Evolutionary conservation across 2,329 filamentous ascomycete genomes (phyloP), one percentile per base, ranked within the genome.

Genomic region (Penicillium verrucosum): DNA sequence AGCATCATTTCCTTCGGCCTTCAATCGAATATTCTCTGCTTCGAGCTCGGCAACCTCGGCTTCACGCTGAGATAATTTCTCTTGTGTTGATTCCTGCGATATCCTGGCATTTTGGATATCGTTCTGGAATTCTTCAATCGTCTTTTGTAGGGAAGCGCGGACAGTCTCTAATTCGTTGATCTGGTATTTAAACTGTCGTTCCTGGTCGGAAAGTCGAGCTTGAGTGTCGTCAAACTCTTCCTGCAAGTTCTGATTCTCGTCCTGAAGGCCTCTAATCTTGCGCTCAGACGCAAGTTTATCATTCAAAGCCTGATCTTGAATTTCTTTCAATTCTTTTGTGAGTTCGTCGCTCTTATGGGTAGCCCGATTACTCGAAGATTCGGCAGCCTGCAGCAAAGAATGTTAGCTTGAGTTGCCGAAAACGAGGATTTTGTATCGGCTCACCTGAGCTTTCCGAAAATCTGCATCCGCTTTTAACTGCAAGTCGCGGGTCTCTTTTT

Each of bases 191-290:
- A 74, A 84, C 49, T 92, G 87, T 48, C 92, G 82, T 55, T 88
- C 82, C 61, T 85, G 84, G 62, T 85, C 85, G 18, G 89, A 81
- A 0, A 90, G 81, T 16, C 87, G 88, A 52, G 92, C 89, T 58
- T 90, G 86, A 57, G 85, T 87, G 64, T 97, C 93, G 57, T 94
- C 89, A 1, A 91, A 77, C 66, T 96, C 90, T 71, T 97, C 93
- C 66, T 89, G 85, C 11, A 94, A 70, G 11, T 86, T 75, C 30
- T 87, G 83, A n/a, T 85, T 86, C 65, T 91, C 86, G 41, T 92
- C 90, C 62, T 90, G 80, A 16, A 82, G 71, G 3, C 71, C 75
- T 52, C 85, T 74, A 27, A 85, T 68, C 62, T 80, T 80, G 66
- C 80, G 79, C 67, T 88, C 85, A 16, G 84, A 72, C 12, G 75